Evolutionary conservation across 2,329 filamentous ascomycete genomes (phyloP), one percentile per base, ranked within the genome.

Genomic region (Xylariaceae sp.): DNA sequence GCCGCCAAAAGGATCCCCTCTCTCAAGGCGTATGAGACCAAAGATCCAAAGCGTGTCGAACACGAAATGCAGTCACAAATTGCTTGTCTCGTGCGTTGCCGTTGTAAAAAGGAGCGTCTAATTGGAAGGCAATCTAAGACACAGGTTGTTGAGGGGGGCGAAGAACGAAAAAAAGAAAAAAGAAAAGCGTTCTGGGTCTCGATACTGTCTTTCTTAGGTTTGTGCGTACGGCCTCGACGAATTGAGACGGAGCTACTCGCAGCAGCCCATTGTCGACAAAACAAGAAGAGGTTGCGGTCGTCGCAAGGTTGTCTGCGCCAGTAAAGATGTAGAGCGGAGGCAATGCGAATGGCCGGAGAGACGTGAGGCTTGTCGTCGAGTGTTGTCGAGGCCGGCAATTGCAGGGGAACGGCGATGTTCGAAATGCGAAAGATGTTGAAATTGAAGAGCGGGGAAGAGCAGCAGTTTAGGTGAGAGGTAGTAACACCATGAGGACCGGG

Each of bases 161-260:
- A 37, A 37, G 32, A 37, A 12, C 7, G 14, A 37, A 16, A 7
- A 37, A 37, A 37, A 7, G 4, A 40, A 26, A 12, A 37, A 14
- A 37, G 32, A 37, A 7, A 18, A 40, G 43, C 51, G 41, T 21
- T 51, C 40, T 44, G 41, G 49, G 52, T 56, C 48, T 55, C 47
- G 50, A 20, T 41, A 41, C 58, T 57, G 48, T 57, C 48, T 54
- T 57, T 54, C 40, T 43, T 55, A 37, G 44, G 29, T 54, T 26
- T 52, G 45, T 59, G 50, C 20, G 51, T 56, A 51, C 54, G 57
- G 53, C 60, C 62, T 67, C 62, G 63, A 65, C 59, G 56, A 56
- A 62, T 66, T 67, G 66, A 66, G 66, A 69, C 67, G 57, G 63
- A 61, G 62, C 61, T 70, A 70, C 64, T 62, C 60, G 65, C 62